Base-by-base conservation (phyloP, 2,329 filamentous ascomycete species). In the Colletotrichum caudatum region DNA sequence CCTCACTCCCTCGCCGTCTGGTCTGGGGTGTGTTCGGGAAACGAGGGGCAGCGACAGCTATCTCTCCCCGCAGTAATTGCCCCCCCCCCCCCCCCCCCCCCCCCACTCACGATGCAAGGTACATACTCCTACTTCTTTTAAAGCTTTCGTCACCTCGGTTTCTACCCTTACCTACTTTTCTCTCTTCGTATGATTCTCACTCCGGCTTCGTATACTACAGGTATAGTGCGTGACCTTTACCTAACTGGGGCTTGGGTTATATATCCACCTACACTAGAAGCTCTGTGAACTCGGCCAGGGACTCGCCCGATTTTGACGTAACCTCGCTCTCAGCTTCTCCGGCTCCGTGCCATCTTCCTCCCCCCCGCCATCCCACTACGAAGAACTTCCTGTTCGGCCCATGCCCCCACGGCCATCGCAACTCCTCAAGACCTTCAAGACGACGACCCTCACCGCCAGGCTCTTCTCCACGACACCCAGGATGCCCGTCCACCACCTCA, bases 401-500 rank as follows among this genome's bases (percentile, higher is more conserved):
- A 69, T 71, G 66, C 66, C 58, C 41, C 63, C 61, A 33, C 54
- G 66, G 41, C 50, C 66, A 12, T 61, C 61, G 41, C 64, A 51
- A 29, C 50, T 51, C 51, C 53, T 46, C 41, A 12, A 48, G n/a
- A 35, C 63, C 39, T 46, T 61, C 18, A 20, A 64, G 37, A 48
- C 26, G 35, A 64, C 18, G 14, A n/a, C 29, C 20, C 20, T n/a
- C 7, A 41, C 18, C 12, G 16, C 35, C 37, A 54, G 58, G 35
- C 51, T 46, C 53, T 72, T 64, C 54, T 69, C 69, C 14, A 56
- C 69, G 20, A 72, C 65, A 5, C 33, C 66, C 76, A 87, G 80
- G 73, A 95, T 95, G 92, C 91, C 93, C 60, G 76, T 89, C 79
- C 94, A 97, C 81, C 93, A 97, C 84, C 86, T 97, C 79, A 96